Evolutionary conservation across 2,329 filamentous ascomycete genomes (phyloP).

Genomic region (Sordariomycetes sp.): DNA sequence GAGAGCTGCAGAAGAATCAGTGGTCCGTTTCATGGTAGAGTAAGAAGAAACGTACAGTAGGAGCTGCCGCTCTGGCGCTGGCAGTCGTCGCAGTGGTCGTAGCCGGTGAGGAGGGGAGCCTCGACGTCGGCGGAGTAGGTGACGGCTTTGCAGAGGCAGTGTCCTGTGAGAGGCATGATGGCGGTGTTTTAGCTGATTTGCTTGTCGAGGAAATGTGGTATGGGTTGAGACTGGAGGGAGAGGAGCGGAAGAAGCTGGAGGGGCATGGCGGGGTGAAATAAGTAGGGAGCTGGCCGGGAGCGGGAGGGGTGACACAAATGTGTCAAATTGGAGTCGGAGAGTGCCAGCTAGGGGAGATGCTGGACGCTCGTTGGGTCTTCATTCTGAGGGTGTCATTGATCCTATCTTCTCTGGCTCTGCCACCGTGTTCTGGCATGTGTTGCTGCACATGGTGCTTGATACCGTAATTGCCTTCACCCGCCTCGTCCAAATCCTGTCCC

Average conservation of each 20-base stretch:
- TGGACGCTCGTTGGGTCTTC: no score
- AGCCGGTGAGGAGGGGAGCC: slow-evolving; percentile 45
- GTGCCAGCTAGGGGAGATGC: no score
- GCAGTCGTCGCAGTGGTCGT: slow-evolving; percentile 67
- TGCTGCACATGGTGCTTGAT: no score
- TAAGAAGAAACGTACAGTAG: slow-evolving; percentile 43
- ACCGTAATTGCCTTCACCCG: no score
- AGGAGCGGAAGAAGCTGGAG: no score
- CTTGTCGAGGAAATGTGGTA: slow-evolving; percentile 11
- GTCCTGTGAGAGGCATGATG: slow-evolving; percentile 57
- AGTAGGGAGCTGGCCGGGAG: no score
- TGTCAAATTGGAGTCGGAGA: no score
- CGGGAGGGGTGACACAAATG: no score
- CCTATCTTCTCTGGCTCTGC: no score
- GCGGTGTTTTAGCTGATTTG: slow-evolving; percentile 1
- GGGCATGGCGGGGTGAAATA: slow-evolving; percentile 14
- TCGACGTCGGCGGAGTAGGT: slow-evolving; percentile 55
- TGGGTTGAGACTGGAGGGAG: background rate
- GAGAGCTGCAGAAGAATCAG: slow-evolving; percentile 36
- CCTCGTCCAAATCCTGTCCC: no score
- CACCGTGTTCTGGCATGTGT: no score
- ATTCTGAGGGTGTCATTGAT: no score
- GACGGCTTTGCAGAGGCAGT: slow-evolving; percentile 64
- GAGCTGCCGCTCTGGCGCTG: slow-evolving; percentile 61
- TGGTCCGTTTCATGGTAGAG: background rate